Percentiles rank a stretch among this genome's conserved stretches.
phyloP scores from a whole-genome alignment of 176 grass and related monocot species.

The Musa acuminata region DNA sequence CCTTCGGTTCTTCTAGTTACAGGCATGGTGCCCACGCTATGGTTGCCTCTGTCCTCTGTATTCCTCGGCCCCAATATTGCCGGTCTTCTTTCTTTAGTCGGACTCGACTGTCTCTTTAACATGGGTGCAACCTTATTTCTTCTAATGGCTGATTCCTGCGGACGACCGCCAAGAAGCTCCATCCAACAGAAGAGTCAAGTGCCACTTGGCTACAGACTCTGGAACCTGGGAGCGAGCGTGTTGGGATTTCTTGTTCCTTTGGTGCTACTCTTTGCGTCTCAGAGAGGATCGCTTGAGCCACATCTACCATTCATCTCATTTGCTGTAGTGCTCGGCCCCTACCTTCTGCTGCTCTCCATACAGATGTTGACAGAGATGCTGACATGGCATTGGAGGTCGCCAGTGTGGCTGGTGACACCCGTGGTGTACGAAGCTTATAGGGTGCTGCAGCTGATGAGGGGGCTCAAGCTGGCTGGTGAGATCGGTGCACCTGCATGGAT shows the following conservation, averaged over 20 bases:
- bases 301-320: conserved; percentile 52
- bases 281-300: conserved; percentile 48
- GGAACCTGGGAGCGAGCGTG: conserved; percentile 60
- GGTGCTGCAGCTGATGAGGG: conserved; percentile 87
- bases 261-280: conserved; percentile 38
- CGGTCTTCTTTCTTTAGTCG: conserved; percentile 63
- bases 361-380: conserved; percentile 81
- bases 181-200: conserved; percentile 33
- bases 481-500: conserved; percentile 70
- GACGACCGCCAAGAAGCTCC: conserved; percentile 35
- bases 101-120: conserved; percentile 87
- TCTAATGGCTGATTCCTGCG: conserved; percentile 83
- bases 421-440: conserved; percentile 82
- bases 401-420: conserved; percentile 74
- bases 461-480: conserved; percentile 60
- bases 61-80: conserved; percentile 68
- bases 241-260: conserved; percentile 53
- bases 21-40: conserved; percentile 73
- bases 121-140: conserved; percentile 90
- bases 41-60: conserved; percentile 67
- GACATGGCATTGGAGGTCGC: conserved; percentile 91
- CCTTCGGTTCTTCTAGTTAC: conserved; percentile 70
- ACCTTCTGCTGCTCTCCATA: conserved; percentile 63
- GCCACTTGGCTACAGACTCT: conserved; percentile 46
- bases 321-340: conserved; percentile 62